Percentiles rank a stretch among this genome's conserved stretches.
Conservation (phyloP, 352 stramenopile genomes). For the Phytophthora multivora region DNA sequence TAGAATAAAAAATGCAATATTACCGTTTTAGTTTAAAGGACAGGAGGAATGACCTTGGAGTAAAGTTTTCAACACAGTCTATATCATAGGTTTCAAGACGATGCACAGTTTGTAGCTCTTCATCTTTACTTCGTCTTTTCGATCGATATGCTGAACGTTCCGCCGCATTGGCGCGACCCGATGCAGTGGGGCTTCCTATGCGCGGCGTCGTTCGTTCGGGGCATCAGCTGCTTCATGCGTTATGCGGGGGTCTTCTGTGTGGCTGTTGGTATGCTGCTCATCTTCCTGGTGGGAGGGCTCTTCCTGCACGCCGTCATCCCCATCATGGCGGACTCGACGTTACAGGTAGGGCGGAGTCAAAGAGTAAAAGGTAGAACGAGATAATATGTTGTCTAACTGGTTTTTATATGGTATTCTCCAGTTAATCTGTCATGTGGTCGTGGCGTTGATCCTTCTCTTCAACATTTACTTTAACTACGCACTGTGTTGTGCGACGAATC, state of each 20-base stretch:
- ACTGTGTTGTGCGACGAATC: slow-evolving; percentile 63
- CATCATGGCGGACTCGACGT: slow-evolving; percentile 42
- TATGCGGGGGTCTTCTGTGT: slow-evolving; percentile 49
- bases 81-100: neutral
- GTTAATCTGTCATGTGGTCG: slow-evolving; percentile 37
- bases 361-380: neutral
- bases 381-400: neutral
- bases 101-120: neutral
- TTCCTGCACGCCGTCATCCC: slow-evolving; percentile 63
- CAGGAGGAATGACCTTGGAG: neutral
- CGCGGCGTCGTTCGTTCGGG: slow-evolving; percentile 33
- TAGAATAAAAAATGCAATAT: neutral
- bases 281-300: slow-evolving; percentile 45
- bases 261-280: slow-evolving; percentile 48
- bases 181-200: slow-evolving; percentile 54
- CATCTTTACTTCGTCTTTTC: neutral
- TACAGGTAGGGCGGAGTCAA: slow-evolving; percentile 36
- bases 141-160: slow-evolving; percentile 17
- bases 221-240: slow-evolving; percentile 52
- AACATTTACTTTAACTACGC: slow-evolving; percentile 84
- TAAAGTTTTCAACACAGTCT: neutral
- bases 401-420: slow-evolving; percentile 7
- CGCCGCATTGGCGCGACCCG: slow-evolving; percentile 56
- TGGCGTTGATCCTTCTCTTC: slow-evolving; percentile 47
- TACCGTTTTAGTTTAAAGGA: neutral